Evolutionary conservation across 805 yeast species (phyloP), one percentile per base, ranked within the genome.

Genomic region (Sungouiella blattae): DNA sequence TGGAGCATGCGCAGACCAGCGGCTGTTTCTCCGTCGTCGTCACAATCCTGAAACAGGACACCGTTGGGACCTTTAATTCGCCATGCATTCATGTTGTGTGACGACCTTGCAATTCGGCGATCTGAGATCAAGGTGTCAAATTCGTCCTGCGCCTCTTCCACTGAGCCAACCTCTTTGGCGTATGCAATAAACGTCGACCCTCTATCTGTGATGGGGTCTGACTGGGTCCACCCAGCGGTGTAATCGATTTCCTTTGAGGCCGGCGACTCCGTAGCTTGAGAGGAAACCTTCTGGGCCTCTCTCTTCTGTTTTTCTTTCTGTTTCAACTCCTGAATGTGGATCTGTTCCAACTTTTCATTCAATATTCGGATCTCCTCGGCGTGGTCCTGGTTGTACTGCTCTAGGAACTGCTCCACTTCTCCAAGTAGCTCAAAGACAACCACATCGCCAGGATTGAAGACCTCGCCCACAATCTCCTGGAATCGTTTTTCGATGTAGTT

Each of bases 21-120:
- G 1, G 98, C 98, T 0, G 94, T 73, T 54, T 93, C 98, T 3
- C 98, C 98, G 54, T 91, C 98, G 57, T 93, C 98, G 53, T 93
- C 97, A 49, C 86, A 88, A 49, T 93, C 97, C 49, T 86, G 93
- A 31, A 70, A 73, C 24, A 73, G 68, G 0, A 78, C 73, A 0
- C 80, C 86, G 13, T 69, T 66, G 1, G 53, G 62, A n/a, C 71
- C 57, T 37, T 69, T 69, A 3, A 93, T 82, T 43, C 98, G 66
- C 83, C 91, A 89, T 0, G 96, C 93, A 11, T 79, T 75, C 80
- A 93, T 93, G 41, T 82, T 81, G 58, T 91, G 98, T 1, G 73
- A 57, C 0, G 96, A 81, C 42, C 73, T 71, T 6, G 78, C 57
- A 11, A 93, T 69, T 55, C 78, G 83, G 24, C 77, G 72, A 50